These are phyloP conservation scores for Aphanocladium album DNA, from an alignment of 2,329 filamentous ascomycete genomes.

Conservation along the genomic window DNA sequence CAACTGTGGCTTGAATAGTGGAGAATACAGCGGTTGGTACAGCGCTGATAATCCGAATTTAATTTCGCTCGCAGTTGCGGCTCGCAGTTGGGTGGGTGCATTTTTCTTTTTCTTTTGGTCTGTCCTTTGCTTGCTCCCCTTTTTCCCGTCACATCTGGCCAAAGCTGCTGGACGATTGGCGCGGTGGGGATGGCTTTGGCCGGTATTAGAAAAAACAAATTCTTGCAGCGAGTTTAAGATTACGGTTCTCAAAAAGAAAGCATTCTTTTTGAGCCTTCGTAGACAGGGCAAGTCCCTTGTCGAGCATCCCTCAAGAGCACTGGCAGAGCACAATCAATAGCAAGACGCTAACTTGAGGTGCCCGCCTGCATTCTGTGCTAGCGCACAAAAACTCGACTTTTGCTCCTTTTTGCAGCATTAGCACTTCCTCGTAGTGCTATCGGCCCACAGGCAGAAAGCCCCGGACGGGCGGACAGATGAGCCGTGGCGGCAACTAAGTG, in stretches of 20 bases:
- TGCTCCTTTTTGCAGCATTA: background rate
- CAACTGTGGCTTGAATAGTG: constrained; percentile 11
- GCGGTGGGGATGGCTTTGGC: background rate
- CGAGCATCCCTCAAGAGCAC: background rate
- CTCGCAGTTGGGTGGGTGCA: background rate
- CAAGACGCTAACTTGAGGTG: background rate
- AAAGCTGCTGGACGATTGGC: background rate
- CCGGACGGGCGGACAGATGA: constrained; percentile 13
- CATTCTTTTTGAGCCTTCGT: background rate
- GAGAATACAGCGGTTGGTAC: background rate
- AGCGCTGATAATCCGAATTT: background rate
- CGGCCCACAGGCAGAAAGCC: constrained; percentile 8
- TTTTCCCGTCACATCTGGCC: background rate
- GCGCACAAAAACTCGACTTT: background rate
- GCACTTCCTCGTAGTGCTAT: background rate
- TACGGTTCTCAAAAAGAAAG: background rate
- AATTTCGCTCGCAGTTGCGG: constrained; percentile 6
- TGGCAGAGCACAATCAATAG: background rate
- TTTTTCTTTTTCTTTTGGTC: background rate
- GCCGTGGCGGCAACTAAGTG: constrained; percentile 12
- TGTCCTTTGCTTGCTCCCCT: background rate
- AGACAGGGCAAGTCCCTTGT: background rate
- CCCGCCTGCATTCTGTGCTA: background rate
- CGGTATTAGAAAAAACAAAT: background rate
- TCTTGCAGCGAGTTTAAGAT: background rate